Evolutionary conservation across 768 basidiomycete species (phyloP), one percentile per base, ranked within the genome.

Genomic region (Naganishia kalamii): DNA sequence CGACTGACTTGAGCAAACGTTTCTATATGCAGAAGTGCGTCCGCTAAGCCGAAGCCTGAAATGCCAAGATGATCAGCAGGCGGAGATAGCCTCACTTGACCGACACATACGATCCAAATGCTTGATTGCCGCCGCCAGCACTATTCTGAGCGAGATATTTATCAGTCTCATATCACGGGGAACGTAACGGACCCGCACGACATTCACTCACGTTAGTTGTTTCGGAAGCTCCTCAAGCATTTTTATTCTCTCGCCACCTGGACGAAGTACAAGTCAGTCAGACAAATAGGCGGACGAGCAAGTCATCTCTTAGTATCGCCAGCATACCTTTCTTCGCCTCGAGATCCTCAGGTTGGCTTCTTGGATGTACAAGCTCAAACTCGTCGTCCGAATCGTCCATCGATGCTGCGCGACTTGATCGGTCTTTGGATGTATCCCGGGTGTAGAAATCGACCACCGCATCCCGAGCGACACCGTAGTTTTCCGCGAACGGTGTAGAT

Each of bases 1-100:
- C 43, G 1, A n/a, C 54, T 15, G 11, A 57, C 54, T 25, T 72
- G 70, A 21, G 80, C 82, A 79, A 96, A 94, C 74, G 89, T 89
- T 25, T 82, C 83, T 2, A 88, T 86, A 68, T 89, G 87, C 6
- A 86, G 72, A 67, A 97, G 84, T 19, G 87, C 86, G 67, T 89
- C 86, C 17, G 89, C 88, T 32, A 97, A 83, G 35, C 81, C 84
- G 79, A 92, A 97, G 0, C 54, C 63, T 64, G 21, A 35, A 3
- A 35, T 23, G 1, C n/a, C 21, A 51, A 23, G 1, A 32, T 40
- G 7, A n/a, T 11, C 23, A 63, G 35, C 23, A 4, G 17, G 19
- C 27, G 19, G 35, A 21, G 44, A 27, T 37, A 32, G 33, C 4
- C 32, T 7, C 4, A 25, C 3, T 27, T 21, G 6, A 57, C 12